Conservation (phyloP, 768 basidiomycete genomes). For the Lanmaoa pseudosensibilis region DNA sequence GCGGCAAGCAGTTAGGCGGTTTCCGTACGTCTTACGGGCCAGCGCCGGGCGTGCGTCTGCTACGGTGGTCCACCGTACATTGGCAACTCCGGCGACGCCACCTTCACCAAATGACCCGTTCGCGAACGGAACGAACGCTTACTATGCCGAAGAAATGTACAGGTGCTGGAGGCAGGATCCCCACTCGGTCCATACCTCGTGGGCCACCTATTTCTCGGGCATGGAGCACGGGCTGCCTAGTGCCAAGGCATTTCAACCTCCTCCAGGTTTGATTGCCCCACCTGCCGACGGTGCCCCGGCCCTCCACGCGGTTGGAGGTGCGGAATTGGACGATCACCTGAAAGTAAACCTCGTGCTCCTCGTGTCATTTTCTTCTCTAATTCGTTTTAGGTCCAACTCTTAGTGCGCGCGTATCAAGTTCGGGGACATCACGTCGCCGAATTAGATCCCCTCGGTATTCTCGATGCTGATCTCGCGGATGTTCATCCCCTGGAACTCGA, state of each 20-base stretch:
- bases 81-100: slow-evolving; percentile 50
- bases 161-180: slow-evolving; percentile 89
- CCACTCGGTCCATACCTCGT: slow-evolving; percentile 87
- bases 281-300: slow-evolving; percentile 81
- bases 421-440: slow-evolving; percentile 96
- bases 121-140: slow-evolving; percentile 92
- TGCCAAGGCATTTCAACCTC: slow-evolving; percentile 79
- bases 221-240: slow-evolving; percentile 85
- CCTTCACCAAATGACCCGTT: slow-evolving; percentile 84
- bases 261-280: slow-evolving; percentile 69
- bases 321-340: slow-evolving; percentile 88
- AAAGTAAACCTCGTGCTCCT: slow-evolving; percentile 56
- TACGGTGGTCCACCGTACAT: slow-evolving; percentile 28
- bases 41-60: slow-evolving; percentile 18
- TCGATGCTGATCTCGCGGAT: slow-evolving; percentile 82
- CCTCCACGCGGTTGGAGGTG: slow-evolving; percentile 63
- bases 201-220: slow-evolving; percentile 92
- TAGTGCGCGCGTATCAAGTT: slow-evolving; percentile 98
- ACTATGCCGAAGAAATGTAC: slow-evolving; percentile 98
- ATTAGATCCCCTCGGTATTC: slow-evolving; percentile 92
- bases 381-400: slow-evolving; percentile 79
- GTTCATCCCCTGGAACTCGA: slow-evolving; percentile 86
- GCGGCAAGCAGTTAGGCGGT: slow-evolving; percentile 38
- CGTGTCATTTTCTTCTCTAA: slow-evolving; percentile 1
- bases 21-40: slow-evolving; percentile 32